A percentile compares a stretch with the other conserved stretches of the same genome.
These are phyloP conservation scores for Mediolabrus comicus DNA, from an alignment of 108 stramenopile genomes.

Conservation along the genomic window DNA sequence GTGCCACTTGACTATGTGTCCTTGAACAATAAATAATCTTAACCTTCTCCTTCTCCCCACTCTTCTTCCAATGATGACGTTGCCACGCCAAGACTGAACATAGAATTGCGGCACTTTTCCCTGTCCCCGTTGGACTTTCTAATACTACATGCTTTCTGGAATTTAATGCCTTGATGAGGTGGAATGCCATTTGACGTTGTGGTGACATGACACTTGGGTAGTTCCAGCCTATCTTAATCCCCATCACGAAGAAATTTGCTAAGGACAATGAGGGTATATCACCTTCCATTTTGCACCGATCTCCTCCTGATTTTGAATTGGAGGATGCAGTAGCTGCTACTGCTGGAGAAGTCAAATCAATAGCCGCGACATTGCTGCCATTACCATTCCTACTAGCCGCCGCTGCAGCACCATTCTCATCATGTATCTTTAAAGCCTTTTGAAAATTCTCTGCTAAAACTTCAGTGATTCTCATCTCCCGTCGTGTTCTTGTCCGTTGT, in stretches of 20 bases:
- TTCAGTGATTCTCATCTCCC: slow-evolving; percentile 48
- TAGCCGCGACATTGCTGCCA: background rate
- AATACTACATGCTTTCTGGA: slow-evolving; percentile 65
- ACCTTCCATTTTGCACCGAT: slow-evolving; percentile 55
- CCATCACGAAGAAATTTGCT: slow-evolving; percentile 59
- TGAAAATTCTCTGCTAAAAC: slow-evolving; percentile 47
- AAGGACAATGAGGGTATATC: slow-evolving; percentile 56
- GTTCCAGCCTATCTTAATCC: slow-evolving; percentile 74
- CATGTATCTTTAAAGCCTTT: slow-evolving; percentile 19
- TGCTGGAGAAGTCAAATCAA: background rate
- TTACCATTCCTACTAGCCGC: background rate
- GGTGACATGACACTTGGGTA: slow-evolving; percentile 65
- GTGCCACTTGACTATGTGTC: slow-evolving; percentile 92
- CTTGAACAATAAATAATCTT: slow-evolving; percentile 90
- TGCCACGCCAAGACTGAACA: slow-evolving; percentile 79
- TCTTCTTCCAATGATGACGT: slow-evolving; percentile 36
- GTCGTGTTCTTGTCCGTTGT: slow-evolving; percentile 3
- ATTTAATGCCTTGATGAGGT: slow-evolving; percentile 70
- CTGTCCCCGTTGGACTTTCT: slow-evolving; percentile 82
- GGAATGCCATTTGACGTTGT: slow-evolving; percentile 78
- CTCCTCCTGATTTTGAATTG: background rate
- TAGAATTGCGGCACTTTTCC: slow-evolving; percentile 79
- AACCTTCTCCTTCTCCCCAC: slow-evolving; percentile 3
- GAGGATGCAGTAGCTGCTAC: background rate
- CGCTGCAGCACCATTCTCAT: background rate